phyloP scores from a whole-genome alignment of 108 stramenopile genomes.

The Skeletonema marinoi region DNA sequence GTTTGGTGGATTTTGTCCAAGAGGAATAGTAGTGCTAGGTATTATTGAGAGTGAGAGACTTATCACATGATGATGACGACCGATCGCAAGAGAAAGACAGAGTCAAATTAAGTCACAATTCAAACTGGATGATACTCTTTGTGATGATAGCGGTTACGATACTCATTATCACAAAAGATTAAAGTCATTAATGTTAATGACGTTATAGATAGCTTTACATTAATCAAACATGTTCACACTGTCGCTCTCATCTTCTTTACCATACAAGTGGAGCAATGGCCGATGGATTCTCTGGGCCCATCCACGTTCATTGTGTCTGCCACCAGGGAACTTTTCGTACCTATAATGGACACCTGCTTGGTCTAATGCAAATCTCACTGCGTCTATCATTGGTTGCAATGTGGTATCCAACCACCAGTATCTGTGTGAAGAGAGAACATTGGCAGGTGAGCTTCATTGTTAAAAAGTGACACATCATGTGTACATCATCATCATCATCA shows the following conservation, averaged over 20 bases:
- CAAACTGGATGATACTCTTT: background rate
- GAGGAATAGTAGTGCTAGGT: slow-evolving; percentile 6
- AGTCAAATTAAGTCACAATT: background rate
- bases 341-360: slow-evolving; percentile 32
- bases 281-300: slow-evolving; percentile 69
- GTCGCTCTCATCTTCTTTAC: background rate
- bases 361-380: slow-evolving; percentile 52
- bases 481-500: background rate
- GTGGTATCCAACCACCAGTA: slow-evolving; percentile 75
- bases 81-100: no score
- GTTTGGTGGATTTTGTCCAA: slow-evolving; percentile 46
- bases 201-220: background rate
- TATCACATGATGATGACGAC: background rate
- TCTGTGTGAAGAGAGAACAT: background rate
- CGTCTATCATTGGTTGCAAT: slow-evolving; percentile 60
- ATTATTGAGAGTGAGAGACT: background rate
- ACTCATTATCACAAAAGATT: background rate
- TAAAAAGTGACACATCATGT: background rate
- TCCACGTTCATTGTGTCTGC: slow-evolving; percentile 72
- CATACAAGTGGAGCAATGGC: slow-evolving; percentile 59
- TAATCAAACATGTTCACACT: background rate
- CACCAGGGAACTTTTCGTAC: slow-evolving; percentile 64
- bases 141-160: background rate
- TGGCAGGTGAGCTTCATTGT: no score
- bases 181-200: background rate